Conservation (phyloP, 768 basidiomycete genomes). For the Naganishia onofrii region DNA sequence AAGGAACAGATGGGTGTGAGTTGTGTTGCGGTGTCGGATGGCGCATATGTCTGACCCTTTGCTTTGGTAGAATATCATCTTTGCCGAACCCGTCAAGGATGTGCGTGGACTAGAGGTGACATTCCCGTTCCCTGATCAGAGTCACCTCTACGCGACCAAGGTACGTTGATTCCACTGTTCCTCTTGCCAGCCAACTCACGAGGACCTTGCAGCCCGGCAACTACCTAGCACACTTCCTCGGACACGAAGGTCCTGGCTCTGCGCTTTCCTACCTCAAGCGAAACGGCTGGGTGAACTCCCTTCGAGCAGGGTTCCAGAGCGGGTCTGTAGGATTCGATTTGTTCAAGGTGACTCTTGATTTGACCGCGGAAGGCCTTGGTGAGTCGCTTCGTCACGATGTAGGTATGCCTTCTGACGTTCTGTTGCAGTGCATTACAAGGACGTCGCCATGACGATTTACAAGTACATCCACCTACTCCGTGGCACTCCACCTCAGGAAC, state of each 20-base stretch:
- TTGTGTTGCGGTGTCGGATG: not conserved
- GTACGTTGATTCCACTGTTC: conserved; percentile 31
- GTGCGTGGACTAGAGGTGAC: conserved; percentile 79
- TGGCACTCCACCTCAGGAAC: conserved; percentile 53
- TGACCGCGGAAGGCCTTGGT: conserved; percentile 86
- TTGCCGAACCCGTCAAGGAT: conserved; percentile 82
- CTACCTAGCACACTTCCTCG: conserved; percentile 68
- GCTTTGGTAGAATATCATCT: conserved; percentile 52
- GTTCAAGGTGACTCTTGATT: conserved; percentile 75
- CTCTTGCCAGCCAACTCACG: not conserved
- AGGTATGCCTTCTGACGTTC: not conserved
- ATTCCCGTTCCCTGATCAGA: conserved; percentile 56
- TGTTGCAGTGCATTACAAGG: conserved; percentile 67
- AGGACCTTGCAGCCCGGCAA: conserved; percentile 59
- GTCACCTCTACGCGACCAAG: conserved; percentile 60
- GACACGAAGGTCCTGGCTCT: conserved; percentile 83
- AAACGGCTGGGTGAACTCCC: conserved; percentile 77
- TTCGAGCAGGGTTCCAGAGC: conserved; percentile 70
- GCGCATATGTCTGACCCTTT: not conserved
- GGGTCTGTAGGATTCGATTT: conserved; percentile 72
- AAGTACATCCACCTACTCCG: conserved; percentile 63
- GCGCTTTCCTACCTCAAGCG: conserved; percentile 83
- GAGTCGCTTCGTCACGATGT: conserved; percentile 46
- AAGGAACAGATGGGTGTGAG: conserved; percentile 46
- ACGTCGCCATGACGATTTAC: conserved; percentile 67